Conservation (phyloP, 2,329 filamentous ascomycete genomes). For the Alternaria incomplexa region DNA sequence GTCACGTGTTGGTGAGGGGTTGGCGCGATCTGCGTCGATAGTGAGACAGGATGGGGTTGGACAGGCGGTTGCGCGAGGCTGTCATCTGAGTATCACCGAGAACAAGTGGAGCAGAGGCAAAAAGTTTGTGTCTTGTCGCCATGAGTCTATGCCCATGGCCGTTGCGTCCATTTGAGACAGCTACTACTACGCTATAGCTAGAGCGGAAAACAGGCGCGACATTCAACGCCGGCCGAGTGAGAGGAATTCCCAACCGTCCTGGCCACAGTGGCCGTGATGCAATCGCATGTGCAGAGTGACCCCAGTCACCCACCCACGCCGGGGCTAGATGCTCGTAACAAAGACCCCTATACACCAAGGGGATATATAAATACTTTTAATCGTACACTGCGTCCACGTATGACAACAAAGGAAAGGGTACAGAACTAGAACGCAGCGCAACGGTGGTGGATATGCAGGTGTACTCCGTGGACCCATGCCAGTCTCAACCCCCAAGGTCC, state of each 20-base stretch:
- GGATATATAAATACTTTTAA: slow-evolving; percentile 41
- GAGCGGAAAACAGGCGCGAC: slow-evolving; percentile 27
- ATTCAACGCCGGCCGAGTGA: slow-evolving; percentile 23
- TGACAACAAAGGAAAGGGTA: slow-evolving; percentile 30
- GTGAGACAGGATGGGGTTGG: slow-evolving; percentile 17
- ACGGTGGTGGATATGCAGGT: slow-evolving; percentile 28
- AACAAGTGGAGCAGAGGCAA: neutral
- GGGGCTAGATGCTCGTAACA: slow-evolving; percentile 19
- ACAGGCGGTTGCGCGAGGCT: slow-evolving; percentile 16
- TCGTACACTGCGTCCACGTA: slow-evolving; percentile 32
- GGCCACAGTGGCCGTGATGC: slow-evolving; percentile 15
- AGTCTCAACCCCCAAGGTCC: slow-evolving; percentile 12
- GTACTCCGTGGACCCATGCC: slow-evolving; percentile 30
- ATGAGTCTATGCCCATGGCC: slow-evolving; percentile 24
- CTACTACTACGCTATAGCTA: slow-evolving; percentile 26
- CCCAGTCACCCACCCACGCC: slow-evolving; percentile 20
- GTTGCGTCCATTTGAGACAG: slow-evolving; percentile 25
- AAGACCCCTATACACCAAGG: slow-evolving; percentile 15
- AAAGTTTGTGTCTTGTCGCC: slow-evolving; percentile 16
- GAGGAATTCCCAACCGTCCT: slow-evolving; percentile 27
- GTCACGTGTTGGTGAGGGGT: slow-evolving; percentile 16
- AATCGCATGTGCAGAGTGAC: slow-evolving; percentile 8
- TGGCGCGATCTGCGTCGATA: slow-evolving; percentile 13
- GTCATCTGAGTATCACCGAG: slow-evolving; percentile 17
- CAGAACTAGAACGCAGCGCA: slow-evolving; percentile 25